Evolutionary conservation across 768 basidiomycete species (phyloP), one percentile per base, ranked within the genome.

Genomic region (Panus rudis): DNA sequence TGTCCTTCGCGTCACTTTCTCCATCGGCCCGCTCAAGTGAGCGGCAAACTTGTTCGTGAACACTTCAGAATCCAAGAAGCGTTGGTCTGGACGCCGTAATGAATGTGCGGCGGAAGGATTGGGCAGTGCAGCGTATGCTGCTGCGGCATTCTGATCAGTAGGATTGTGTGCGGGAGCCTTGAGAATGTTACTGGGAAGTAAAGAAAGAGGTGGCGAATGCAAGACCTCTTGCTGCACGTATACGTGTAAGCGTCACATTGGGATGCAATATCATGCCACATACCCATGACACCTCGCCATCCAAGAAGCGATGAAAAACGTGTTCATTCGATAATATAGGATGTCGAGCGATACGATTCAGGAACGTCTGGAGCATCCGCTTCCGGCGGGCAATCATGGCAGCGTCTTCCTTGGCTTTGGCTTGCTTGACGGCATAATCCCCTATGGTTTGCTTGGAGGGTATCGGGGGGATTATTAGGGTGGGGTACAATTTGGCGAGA

Each of bases 381-480:
- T 92, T 94, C 48, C 96, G 75, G 50, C 89, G 73, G 2, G 90
- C 79, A 60, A 99, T 97, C 69, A 98, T 78, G 1, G 84, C 76
- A 3, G 81, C 80, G 60, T 99, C 96, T 58, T 99, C 96, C 58
- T 94, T 97, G 19, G 94, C 96, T 63, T 94, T 96, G 12, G 77
- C 83, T 57, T 92, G 92, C 64, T 97, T 98, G 48, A 92, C 84
- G 2, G 96, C 96, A 69, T 99, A 99, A 55, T 98, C 96, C 6
- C 90, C 80, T 28, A 99, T 72, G 1, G 86, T 85, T 65, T 98
- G 92, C 65, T 99, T 98, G 1, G 89, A 92, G 3, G 96, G 96
- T 41, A 99, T 96, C 32, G 96, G 96, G 2, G 96, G 94, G 47
- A 99, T 84, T 56, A 99, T 98, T 53, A 93, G 68, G 7, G 93